phyloP scores from a whole-genome alignment of 768 basidiomycete genomes.

The Panaeolus papilionaceus region DNA sequence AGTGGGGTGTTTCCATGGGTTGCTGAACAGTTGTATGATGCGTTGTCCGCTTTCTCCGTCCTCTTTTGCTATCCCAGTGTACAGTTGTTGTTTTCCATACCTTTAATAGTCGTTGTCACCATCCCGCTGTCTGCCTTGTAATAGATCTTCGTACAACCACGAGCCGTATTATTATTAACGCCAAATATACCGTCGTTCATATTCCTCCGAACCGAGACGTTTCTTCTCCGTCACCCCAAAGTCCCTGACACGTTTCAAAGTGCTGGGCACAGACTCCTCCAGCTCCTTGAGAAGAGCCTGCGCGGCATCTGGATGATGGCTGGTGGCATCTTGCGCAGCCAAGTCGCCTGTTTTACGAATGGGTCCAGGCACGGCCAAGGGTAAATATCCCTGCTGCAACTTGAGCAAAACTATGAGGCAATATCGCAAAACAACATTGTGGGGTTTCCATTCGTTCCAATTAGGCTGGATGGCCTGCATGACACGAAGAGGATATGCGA shows the following conservation, averaged over 20 bases:
- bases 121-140: slow-evolving; percentile 18
- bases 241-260: slow-evolving; percentile 38
- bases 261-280: slow-evolving; percentile 55
- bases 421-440: slow-evolving; percentile 51
- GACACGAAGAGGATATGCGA: slow-evolving; percentile 48
- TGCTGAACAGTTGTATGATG: slow-evolving; percentile 8
- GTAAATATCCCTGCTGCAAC: slow-evolving; percentile 55
- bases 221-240: slow-evolving; percentile 40
- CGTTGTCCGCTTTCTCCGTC: neutral
- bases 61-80: slow-evolving; percentile 11
- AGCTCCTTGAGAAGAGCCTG: slow-evolving; percentile 50
- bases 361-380: slow-evolving; percentile 46
- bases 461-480: slow-evolving; percentile 68
- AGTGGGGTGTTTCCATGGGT: neutral
- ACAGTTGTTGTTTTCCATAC: slow-evolving; percentile 15
- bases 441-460: slow-evolving; percentile 74
- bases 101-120: slow-evolving; percentile 19
- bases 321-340: slow-evolving; percentile 23
- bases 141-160: slow-evolving; percentile 21
- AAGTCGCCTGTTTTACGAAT: slow-evolving; percentile 30
- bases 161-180: slow-evolving; percentile 26
- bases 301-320: slow-evolving; percentile 23
- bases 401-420: slow-evolving; percentile 53
- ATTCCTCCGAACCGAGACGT: slow-evolving; percentile 32
- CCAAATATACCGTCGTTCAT: slow-evolving; percentile 35